phyloP scores from a whole-genome alignment of 2,329 filamentous ascomycete species.

The Penicillium psychrosexuale region DNA sequence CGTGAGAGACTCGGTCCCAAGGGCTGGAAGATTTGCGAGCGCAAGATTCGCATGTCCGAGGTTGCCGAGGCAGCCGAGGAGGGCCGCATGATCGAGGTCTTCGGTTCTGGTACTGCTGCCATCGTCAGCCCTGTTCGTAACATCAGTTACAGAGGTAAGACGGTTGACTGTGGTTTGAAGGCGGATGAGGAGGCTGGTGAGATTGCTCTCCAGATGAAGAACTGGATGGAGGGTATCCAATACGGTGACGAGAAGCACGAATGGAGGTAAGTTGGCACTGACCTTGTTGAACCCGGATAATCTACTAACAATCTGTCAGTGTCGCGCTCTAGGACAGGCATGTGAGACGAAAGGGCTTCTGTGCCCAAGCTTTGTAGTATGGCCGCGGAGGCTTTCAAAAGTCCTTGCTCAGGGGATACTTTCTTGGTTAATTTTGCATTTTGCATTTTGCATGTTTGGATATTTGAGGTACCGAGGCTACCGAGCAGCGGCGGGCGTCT shows the following conservation, averaged over 20 bases:
- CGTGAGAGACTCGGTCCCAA: constrained; percentile 76
- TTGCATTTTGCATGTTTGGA: background rate
- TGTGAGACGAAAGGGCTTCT: background rate
- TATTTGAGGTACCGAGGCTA: background rate
- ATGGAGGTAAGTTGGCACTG: constrained; percentile 67
- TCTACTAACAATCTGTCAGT: constrained; percentile 1
- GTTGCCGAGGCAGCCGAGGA: constrained; percentile 76
- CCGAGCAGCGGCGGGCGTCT: background rate
- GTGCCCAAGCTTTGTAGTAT: background rate
- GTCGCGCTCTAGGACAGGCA: constrained; percentile 20
- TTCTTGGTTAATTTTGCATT: constrained; percentile 2
- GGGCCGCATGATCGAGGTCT: constrained; percentile 85
- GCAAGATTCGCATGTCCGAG: constrained; percentile 89
- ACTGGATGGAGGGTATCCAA: constrained; percentile 94
- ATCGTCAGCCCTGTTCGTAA: constrained; percentile 86
- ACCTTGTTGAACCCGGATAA: background rate
- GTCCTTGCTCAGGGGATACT: background rate
- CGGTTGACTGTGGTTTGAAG: constrained; percentile 78
- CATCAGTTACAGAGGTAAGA: constrained; percentile 81
- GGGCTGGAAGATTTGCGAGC: constrained; percentile 84
- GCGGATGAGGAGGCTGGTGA: constrained; percentile 83
- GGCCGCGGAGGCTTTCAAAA: background rate
- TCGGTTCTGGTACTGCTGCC: constrained; percentile 89
- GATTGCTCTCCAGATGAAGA: constrained; percentile 81
- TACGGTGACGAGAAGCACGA: constrained; percentile 89